These are phyloP conservation scores for Symbiodinium natans DNA, from an alignment of 73 alveolate species.

Conservation along the genomic window DNA sequence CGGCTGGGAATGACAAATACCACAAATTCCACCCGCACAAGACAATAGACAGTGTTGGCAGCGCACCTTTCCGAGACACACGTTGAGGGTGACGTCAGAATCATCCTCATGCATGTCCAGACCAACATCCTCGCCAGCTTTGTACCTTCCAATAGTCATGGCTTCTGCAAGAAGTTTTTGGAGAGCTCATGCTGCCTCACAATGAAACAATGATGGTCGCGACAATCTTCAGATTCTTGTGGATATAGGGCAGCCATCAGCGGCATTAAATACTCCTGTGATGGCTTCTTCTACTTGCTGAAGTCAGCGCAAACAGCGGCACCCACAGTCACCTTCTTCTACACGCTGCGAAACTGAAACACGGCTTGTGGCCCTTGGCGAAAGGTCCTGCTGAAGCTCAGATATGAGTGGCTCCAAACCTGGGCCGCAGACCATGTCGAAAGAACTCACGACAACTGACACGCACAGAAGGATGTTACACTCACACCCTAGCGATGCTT, in stretches of 20 bases:
- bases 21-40: not conserved
- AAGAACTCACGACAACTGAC: not conserved
- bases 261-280: conserved; percentile 75
- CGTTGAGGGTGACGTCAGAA: conserved; percentile 91
- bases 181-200: conserved; percentile 20
- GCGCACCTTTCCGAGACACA: conserved; percentile 67
- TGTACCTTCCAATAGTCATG: conserved; percentile 30
- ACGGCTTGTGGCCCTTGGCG: not conserved
- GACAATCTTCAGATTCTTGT: conserved; percentile 37
- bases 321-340: no score
- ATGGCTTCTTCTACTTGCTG: not conserved
- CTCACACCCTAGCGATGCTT: no score
- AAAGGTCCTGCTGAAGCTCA: conserved; percentile 49
- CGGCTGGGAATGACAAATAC: not conserved
- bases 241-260: conserved; percentile 65
- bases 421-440: not conserved
- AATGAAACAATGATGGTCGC: conserved; percentile 81
- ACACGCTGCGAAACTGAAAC: not conserved
- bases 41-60: not conserved
- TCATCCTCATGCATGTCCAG: conserved; percentile 93
- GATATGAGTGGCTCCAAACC: conserved; percentile 85
- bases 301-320: not conserved
- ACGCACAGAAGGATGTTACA: no score
- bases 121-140: conserved; percentile 70
- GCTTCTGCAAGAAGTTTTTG: no score